These are phyloP conservation scores for Saturnispora silvae DNA, from an alignment of 805 yeast genomes.

Conservation along the genomic window DNA sequence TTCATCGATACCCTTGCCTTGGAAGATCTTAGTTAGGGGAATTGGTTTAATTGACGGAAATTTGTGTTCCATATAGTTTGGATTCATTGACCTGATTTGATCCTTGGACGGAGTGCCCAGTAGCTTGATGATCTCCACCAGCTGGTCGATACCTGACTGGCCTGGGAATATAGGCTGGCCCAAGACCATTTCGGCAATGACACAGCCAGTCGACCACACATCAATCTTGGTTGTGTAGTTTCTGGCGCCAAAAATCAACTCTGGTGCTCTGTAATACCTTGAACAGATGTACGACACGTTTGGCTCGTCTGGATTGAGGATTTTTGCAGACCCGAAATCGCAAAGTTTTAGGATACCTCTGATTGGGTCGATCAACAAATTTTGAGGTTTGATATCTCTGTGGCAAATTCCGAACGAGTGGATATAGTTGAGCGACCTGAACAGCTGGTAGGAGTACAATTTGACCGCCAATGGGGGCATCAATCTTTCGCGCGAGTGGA, in stretches of 20 bases:
- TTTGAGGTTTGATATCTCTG: constrained; percentile 87
- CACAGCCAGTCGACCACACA: constrained; percentile 97
- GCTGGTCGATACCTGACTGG: constrained; percentile 93
- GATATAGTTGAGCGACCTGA: constrained; percentile 70
- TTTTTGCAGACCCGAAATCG: constrained; percentile 94
- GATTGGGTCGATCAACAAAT: constrained; percentile 75
- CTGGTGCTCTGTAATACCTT: constrained; percentile 95
- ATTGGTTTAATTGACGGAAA: constrained; percentile 81
- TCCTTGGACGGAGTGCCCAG: constrained; percentile 92
- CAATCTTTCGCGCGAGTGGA: constrained; percentile 55
- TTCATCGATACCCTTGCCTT: constrained; percentile 42
- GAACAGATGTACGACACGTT: constrained; percentile 96
- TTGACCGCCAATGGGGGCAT: constrained; percentile 91
- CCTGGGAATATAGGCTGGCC: constrained; percentile 98
- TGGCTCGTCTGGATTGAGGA: constrained; percentile 80
- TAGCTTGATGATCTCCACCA: constrained; percentile 91
- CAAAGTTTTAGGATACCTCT: constrained; percentile 82
- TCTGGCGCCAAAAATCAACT: constrained; percentile 92
- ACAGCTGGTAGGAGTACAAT: constrained; percentile 67
- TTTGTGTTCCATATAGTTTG: constrained; percentile 93
- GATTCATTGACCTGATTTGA: constrained; percentile 90
- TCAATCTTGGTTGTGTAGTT: constrained; percentile 95
- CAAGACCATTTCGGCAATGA: constrained; percentile 88
- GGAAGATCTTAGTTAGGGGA: constrained; percentile 58
- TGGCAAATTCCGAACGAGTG: constrained; percentile 77